Base-by-base conservation (phyloP, 257 asterid species). In the Solanum dulcamara region DNA sequence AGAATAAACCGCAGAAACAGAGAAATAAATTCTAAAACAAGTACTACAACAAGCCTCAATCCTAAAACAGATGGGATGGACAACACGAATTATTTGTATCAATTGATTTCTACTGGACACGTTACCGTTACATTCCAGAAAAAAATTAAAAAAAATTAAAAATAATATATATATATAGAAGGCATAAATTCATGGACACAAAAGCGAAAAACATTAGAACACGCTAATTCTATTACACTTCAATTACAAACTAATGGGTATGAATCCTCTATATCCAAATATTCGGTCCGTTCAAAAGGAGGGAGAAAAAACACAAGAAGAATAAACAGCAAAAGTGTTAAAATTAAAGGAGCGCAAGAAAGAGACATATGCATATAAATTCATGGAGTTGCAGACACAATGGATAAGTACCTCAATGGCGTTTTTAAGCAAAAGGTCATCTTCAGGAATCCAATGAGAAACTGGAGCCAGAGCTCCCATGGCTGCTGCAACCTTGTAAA, bases 381-480 rank as follows among this genome's bases (percentile, higher is more conserved):
- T 37, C 18, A 71, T 7, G 80, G 20, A 38, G 55, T 44, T 44
- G 13, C 48, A 10, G 50, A 37, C 80, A n/a, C 50, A 38, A 18
- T 40, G 40, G 18, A 17, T 46, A 17, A 4, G 62, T 87, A 95
- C 98, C 98, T 95, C 96, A 28, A 92, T 86, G 87, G 98, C 91
- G 87, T 89, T 89, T 81, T 83, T 93, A 20, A 95, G 97, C 88
- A 93, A 68, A 51, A 93, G 83, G 85, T 95, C 98, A 87, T 94
- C 98, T 81, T 88, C 88, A 1, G 97, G 93, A 85, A 86, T 85
- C 98, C 98, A 95, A 79, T 30, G 81, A 68, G 37, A 38, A 55
- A 30, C 7, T 40, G 93, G 91, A 83, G 92, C 91, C 85, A 90
- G 74, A 83, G 93, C 94, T 87, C 93, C 97, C 98, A 93, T 88